These are phyloP conservation scores for Gilbertella persicaria DNA, from an alignment of 371 early-diverging fungal genomes.

Conservation along the genomic window DNA sequence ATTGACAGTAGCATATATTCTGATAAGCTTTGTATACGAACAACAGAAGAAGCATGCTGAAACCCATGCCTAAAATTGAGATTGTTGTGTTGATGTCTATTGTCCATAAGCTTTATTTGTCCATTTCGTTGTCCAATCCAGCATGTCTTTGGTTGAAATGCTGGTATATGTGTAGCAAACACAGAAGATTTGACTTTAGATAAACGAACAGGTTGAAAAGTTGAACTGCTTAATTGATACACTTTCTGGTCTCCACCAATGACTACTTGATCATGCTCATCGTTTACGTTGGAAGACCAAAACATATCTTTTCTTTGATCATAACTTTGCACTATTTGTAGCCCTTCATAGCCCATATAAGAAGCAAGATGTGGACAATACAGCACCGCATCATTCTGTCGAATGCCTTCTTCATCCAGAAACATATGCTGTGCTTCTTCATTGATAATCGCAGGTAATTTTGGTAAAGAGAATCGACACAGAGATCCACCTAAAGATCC, in stretches of 20 bases:
- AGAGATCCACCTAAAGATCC: constrained; percentile 6
- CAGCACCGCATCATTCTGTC: not conserved
- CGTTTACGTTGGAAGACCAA: constrained; percentile 17
- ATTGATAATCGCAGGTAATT: not conserved
- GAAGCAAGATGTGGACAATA: not conserved
- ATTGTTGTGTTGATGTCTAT: not conserved
- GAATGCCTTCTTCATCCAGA: not conserved
- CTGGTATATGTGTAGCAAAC: constrained; percentile 11
- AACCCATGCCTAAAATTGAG: not conserved
- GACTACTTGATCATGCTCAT: constrained; percentile 1
- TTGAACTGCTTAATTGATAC: constrained; percentile 11
- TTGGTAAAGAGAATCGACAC: constrained; percentile 5
- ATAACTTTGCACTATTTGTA: not conserved
- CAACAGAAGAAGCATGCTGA: constrained; percentile 19
- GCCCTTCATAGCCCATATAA: not conserved
- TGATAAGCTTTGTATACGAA: constrained; percentile 18
- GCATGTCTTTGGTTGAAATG: constrained; percentile 1
- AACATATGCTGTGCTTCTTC: constrained; percentile 3
- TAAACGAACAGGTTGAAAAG: not conserved
- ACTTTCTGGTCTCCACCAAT: constrained; percentile 28
- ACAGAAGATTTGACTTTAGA: constrained; percentile 18
- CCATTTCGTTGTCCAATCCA: constrained; percentile 34
- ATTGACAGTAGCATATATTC: constrained; percentile 12
- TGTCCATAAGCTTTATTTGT: constrained; percentile 10
- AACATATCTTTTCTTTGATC: constrained; percentile 20